Percentiles rank a stretch among this genome's conserved stretches.
These are phyloP conservation scores for Lasiodiplodia hormozganensis DNA, from an alignment of 2,329 filamentous ascomycete genomes.

Conservation along the genomic window DNA sequence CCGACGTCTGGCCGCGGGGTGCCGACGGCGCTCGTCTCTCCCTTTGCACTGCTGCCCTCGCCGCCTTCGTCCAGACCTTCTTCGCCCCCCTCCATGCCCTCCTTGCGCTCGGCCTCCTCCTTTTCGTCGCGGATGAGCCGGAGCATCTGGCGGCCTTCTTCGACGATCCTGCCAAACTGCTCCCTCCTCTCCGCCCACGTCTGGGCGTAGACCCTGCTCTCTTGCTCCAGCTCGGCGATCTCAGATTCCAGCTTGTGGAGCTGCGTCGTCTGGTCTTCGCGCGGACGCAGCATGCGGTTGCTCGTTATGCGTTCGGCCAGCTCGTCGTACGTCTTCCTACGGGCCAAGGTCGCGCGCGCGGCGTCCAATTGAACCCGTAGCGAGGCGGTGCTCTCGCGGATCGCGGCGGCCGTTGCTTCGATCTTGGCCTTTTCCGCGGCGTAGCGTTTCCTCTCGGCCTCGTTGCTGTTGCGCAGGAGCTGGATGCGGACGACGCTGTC, in stretches of 20 bases:
- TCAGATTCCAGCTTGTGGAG: conserved; percentile 85
- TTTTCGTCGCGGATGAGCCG: conserved; percentile 92
- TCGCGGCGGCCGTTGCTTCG: conserved; percentile 75
- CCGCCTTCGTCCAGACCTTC: conserved; percentile 47
- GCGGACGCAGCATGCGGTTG: conserved; percentile 77
- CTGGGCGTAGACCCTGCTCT: conserved; percentile 79
- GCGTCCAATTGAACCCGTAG: conserved; percentile 78
- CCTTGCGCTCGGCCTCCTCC: conserved; percentile 87
- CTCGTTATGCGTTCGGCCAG: conserved; percentile 85
- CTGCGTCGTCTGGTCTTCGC: conserved; percentile 82
- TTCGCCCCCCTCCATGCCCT: conserved; percentile 63
- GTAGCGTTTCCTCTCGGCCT: conserved; percentile 82
- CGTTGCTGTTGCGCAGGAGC: conserved; percentile 83
- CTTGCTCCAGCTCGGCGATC: conserved; percentile 83
- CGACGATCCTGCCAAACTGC: conserved; percentile 87
- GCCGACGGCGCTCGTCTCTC: conserved; percentile 49
- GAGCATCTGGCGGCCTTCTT: conserved; percentile 86
- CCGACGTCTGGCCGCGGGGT: conserved; percentile 54
- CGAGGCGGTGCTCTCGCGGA: conserved; percentile 75
- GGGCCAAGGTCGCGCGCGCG: conserved; percentile 72
- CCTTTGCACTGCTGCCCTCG: conserved; percentile 46
- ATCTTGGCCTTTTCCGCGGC: conserved; percentile 81
- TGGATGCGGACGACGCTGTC: conserved; percentile 87
- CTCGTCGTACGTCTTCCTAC: conserved; percentile 86
- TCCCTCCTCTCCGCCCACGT: conserved; percentile 86